Percentiles rank a stretch among this genome's conserved stretches.
Conservation (phyloP, 805 yeast genomes). For the Wickerhamomyces bovis region DNA sequence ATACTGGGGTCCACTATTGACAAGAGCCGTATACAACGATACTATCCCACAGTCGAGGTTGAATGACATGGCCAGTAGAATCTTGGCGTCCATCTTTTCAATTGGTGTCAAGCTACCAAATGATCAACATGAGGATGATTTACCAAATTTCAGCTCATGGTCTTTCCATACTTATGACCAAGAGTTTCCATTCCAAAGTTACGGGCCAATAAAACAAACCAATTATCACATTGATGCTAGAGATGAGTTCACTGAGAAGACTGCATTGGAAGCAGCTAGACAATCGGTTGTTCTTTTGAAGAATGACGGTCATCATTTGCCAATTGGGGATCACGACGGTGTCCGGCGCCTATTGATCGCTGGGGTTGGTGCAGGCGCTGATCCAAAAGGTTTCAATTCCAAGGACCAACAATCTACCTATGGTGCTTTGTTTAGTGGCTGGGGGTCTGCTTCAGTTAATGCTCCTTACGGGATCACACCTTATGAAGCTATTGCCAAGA, state of each 20-base stretch:
- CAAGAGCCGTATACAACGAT: constrained; percentile 48
- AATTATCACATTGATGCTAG: constrained; percentile 53
- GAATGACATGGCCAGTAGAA: constrained; percentile 57
- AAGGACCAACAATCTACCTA: constrained; percentile 46
- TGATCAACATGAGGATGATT: constrained; percentile 35
- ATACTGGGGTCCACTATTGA: constrained; percentile 51
- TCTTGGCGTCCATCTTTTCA: constrained; percentile 50
- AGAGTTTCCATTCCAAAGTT: constrained; percentile 45
- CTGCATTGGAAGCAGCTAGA: constrained; percentile 47
- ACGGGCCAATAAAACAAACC: constrained; percentile 46
- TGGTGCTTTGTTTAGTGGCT: constrained; percentile 53
- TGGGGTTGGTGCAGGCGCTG: constrained; percentile 48
- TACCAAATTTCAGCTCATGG: constrained; percentile 55
- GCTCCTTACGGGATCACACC: constrained; percentile 56
- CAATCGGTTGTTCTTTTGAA: constrained; percentile 54
- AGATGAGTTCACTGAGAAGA: constrained; percentile 38
- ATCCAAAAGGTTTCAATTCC: constrained; percentile 46
- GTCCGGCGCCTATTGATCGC: constrained; percentile 37
- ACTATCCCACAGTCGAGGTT: constrained; percentile 48
- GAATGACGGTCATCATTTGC: constrained; percentile 45
- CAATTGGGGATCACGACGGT: constrained; percentile 40
- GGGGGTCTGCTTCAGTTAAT: constrained; percentile 60
- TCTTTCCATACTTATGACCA: constrained; percentile 50
- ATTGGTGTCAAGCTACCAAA: constrained; percentile 30
- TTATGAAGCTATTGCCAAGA: constrained; percentile 44